Percentiles rank a stretch among this genome's conserved stretches.
phyloP scores from a whole-genome alignment of 495 filamentous ascomycete species.

The Cudoniella acicularis region DNA sequence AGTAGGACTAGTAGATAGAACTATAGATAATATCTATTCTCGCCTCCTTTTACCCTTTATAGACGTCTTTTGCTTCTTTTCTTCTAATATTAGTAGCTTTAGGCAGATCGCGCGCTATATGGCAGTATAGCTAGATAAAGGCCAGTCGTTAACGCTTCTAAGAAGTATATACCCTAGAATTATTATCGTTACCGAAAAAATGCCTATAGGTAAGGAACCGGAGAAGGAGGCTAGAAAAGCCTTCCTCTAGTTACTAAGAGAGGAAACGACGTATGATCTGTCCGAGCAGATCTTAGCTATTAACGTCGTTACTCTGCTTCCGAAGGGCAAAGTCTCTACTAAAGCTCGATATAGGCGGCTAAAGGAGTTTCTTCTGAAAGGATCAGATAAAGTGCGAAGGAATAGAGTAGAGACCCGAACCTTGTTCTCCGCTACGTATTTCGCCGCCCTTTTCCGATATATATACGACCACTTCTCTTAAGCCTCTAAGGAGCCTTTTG shows the following conservation, averaged over 20 bases:
- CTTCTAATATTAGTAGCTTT: constrained; percentile 1
- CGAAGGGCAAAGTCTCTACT: not conserved
- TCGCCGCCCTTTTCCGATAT: constrained; percentile 19
- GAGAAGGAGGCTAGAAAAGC: too few species aligned
- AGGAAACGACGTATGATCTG: too few species aligned
- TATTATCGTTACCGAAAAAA: too few species aligned
- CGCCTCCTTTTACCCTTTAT: constrained; percentile 8
- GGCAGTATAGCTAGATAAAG: not conserved
- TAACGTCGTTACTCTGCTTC: not conserved
- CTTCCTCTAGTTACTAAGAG: too few species aligned
- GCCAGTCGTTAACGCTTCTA: constrained; percentile 6
- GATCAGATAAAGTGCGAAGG: constrained; percentile 16
- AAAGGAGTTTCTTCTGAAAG: constrained; percentile 3
- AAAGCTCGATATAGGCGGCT: constrained; percentile 3
- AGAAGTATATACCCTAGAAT: not conserved
- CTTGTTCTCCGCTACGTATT: constrained; percentile 21
- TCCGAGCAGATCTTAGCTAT: not conserved
- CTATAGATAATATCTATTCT: constrained; percentile 1
- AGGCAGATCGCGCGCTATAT: not conserved
- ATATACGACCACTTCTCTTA: constrained; percentile 17
- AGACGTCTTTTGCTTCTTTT: constrained; percentile 14
- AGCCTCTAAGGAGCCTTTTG: constrained; percentile 18
- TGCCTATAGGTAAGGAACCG: too few species aligned
- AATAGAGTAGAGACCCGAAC: constrained; percentile 10
- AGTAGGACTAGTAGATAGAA: not conserved